Percentiles rank a stretch among this genome's conserved stretches.
These are phyloP conservation scores for Russula vinacea DNA, from an alignment of 768 basidiomycete species.

Conservation along the genomic window DNA sequence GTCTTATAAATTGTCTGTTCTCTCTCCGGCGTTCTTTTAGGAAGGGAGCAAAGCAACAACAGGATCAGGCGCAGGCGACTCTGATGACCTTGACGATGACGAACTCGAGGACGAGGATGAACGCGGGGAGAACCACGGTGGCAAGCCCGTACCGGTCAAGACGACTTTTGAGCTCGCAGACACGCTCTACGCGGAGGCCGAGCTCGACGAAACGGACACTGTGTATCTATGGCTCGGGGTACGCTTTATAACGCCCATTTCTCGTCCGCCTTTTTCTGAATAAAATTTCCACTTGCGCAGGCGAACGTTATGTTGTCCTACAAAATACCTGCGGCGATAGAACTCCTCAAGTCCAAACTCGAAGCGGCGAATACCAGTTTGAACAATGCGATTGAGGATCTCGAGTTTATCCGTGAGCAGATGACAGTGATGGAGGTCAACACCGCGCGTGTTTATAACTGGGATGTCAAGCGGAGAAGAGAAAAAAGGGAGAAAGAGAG, in stretches of 20 bases:
- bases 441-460: conserved; percentile 93
- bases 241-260: conserved; percentile 35
- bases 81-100: conserved; percentile 11
- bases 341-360: conserved; percentile 73
- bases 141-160: conserved; percentile 52
- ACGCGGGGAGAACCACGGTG: conserved; percentile 46
- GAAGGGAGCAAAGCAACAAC: conserved; percentile 52
- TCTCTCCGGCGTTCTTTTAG: conserved; percentile 37
- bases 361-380: conserved; percentile 63
- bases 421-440: conserved; percentile 96
- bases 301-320: conserved; percentile 98
- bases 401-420: conserved; percentile 92
- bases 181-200: conserved; percentile 90
- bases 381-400: conserved; percentile 72
- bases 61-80: conserved; percentile 29
- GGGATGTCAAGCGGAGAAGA: conserved; percentile 84
- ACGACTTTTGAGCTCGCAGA: conserved; percentile 96
- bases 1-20: neutral
- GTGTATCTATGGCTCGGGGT: conserved; percentile 97
- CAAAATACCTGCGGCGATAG: conserved; percentile 71
- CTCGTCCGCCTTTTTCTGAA: neutral
- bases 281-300: conserved; percentile 41
- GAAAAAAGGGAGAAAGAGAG: conserved; percentile 37
- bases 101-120: conserved; percentile 43
- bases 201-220: conserved; percentile 79